Evolutionary conservation across 768 basidiomycete species (phyloP).

Genomic region (Hebeloma cylindrosporum): DNA sequence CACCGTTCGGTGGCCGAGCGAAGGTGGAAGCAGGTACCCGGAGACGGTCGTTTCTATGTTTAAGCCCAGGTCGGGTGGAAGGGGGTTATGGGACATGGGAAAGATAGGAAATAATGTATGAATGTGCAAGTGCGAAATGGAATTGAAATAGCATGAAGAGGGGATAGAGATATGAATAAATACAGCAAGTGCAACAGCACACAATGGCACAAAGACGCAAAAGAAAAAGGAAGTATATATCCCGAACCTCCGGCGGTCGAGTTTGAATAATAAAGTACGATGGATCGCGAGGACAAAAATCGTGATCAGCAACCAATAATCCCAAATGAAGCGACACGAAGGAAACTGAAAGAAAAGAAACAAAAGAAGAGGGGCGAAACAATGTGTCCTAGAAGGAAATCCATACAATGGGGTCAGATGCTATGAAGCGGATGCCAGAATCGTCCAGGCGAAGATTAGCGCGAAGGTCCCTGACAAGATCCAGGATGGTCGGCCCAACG

Average conservation of each 20-base stretch:
- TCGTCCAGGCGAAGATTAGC: constrained; percentile 5
- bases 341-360: background rate
- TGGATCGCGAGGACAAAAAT: too few species aligned
- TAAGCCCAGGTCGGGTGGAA: too few species aligned
- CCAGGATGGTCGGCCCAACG: constrained; percentile 3
- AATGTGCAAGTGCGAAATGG: background rate
- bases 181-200: constrained; percentile 1
- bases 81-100: constrained; percentile 6
- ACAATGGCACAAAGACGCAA: constrained; percentile 1
- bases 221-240: too few species aligned
- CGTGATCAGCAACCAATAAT: background rate
- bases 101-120: background rate
- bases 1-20: too few species aligned
- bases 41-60: too few species aligned
- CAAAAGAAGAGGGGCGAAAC: background rate
- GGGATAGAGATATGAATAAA: constrained; percentile 6
- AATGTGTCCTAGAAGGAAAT: background rate
- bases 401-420: background rate
- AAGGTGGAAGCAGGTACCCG: too few species aligned
- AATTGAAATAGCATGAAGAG: background rate
- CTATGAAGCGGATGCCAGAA: constrained; percentile 1
- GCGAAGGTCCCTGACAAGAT: background rate
- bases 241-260: too few species aligned
- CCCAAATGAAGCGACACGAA: background rate
- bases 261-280: too few species aligned